Conservation (phyloP, 83 land plant species). For the Thuja plicata region DNA sequence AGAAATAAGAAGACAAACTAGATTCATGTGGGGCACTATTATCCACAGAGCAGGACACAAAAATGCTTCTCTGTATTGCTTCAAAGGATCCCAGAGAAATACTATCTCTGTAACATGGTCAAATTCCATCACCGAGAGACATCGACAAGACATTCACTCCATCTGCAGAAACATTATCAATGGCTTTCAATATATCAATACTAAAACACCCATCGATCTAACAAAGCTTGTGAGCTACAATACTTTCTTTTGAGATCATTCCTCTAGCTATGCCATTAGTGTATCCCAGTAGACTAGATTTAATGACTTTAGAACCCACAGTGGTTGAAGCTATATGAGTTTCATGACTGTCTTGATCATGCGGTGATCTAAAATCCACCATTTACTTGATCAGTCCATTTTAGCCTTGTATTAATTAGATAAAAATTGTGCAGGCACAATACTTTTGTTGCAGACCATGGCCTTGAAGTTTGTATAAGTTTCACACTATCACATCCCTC, state of each 20-base stretch:
- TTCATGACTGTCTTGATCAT: conserved; percentile 77
- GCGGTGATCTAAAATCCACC: conserved; percentile 54
- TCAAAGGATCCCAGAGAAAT: conserved; percentile 73
- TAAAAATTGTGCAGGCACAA: conserved; percentile 66
- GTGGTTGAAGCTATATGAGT: conserved; percentile 77
- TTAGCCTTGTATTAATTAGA: conserved; percentile 59
- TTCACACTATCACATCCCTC: too few relatives aligned
- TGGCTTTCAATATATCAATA: conserved; percentile 64
- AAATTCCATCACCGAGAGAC: conserved; percentile 63
- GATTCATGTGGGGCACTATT: conserved; percentile 57
- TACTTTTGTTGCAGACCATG: conserved; percentile 56
- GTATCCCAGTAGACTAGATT: conserved; percentile 61
- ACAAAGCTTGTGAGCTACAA: conserved; percentile 74
- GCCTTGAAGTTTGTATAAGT: conserved; percentile 36
- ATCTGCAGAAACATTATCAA: conserved; percentile 62
- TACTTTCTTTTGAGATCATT: conserved; percentile 58
- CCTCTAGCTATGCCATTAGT: conserved; percentile 70
- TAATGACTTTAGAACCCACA: conserved; percentile 45
- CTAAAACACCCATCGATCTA: conserved; percentile 73
- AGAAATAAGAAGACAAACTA: too few relatives aligned
- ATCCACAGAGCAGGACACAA: conserved; percentile 75
- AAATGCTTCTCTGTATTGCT: conserved; percentile 66
- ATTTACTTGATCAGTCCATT: conserved; percentile 55
- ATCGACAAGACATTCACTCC: conserved; percentile 61
- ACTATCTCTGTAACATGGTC: conserved; percentile 53